Evolutionary conservation across 805 yeast species (phyloP), one percentile per base, ranked within the genome.

Genomic region (Ogataea wickerhamii): DNA sequence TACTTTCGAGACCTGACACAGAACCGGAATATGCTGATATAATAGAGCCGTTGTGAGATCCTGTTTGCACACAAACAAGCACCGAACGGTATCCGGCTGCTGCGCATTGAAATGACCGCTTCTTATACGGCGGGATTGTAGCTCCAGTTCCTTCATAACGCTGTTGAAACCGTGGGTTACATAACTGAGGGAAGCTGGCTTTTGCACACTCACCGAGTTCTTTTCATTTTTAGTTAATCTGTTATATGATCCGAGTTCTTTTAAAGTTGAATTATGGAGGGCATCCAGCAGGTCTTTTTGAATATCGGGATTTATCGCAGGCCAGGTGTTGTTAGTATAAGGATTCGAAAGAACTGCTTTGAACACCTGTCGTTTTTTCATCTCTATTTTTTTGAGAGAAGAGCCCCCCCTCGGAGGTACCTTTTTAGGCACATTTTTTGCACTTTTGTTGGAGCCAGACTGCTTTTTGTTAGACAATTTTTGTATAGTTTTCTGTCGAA

Each of bases 281-380:
- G 45, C 25, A 13, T 65, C 68, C 2, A 64, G 29, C 8, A 70
- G 47, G 35, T 55, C 59, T 7, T 40, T 38, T 2, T 62, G 62
- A 2, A 56, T 29, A 5, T 61, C 61, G 4, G 66, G 66, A 4
- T 54, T 60, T 7, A 70, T 52, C 26, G 55, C 53, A 4, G 75
- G 74, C 75, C 75, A 70, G 26, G 44, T 26, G 24, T 43, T 45
- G 7, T 43, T 66, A 1, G 82, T 71, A 52, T 65, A 80, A 3
- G 88, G 87, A 43, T 76, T 77, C 22, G 78, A 80, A 18, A 81
- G 62, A 3, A 81, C 64, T 0, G 88, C 83, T 54, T 76, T 80
- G 60, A 76, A 76, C 2, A 79, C 77, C 47, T 77, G 80, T 42
- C 71, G 66, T 33, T 74, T 64, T 49, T 70, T 71, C 45, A 64